Conservation (phyloP, 768 basidiomycete species). For the Dentipellis sp. region DNA sequence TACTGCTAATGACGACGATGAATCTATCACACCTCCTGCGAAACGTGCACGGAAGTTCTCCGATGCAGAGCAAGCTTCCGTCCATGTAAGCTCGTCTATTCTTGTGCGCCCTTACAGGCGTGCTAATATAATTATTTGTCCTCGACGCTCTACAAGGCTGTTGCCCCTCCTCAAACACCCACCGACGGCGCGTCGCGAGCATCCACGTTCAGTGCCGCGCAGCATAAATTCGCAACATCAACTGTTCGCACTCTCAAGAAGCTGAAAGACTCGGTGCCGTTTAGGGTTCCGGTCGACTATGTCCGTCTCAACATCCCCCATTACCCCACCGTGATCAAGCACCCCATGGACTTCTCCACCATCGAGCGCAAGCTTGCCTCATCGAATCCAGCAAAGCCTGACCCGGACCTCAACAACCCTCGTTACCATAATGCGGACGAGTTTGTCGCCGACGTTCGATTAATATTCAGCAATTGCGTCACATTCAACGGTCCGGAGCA, state of each 20-base stretch:
- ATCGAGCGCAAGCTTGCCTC: conserved; percentile 80
- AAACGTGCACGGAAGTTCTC: conserved; percentile 73
- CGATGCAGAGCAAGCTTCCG: conserved; percentile 68
- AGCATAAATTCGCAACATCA: conserved; percentile 73
- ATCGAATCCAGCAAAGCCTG: conserved; percentile 74
- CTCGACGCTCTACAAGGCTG: conserved; percentile 9
- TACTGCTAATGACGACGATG: conserved; percentile 33
- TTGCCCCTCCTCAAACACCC: conserved; percentile 11
- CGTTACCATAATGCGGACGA: conserved; percentile 72
- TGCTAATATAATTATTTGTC: conserved; percentile 44
- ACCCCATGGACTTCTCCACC: conserved; percentile 91
- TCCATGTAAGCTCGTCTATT: conserved; percentile 54
- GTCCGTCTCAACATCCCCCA: conserved; percentile 80
- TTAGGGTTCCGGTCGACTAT: conserved; percentile 82
- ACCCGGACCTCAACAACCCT: conserved; percentile 59
- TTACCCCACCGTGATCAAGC: conserved; percentile 78
- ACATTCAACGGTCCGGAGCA: conserved; percentile 95
- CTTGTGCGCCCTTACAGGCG: conserved; percentile 41
- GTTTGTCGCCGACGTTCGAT: conserved; percentile 76
- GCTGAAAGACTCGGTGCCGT: conserved; percentile 73
- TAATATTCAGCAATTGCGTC: conserved; percentile 81
- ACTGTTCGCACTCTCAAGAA: conserved; percentile 80
- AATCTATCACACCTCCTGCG: conserved; percentile 66
- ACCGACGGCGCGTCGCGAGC: conserved; percentile 20
- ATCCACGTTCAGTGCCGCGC: conserved; percentile 50